These are phyloP conservation scores for Gracilaria gracilis DNA, from an alignment of 23 red algal genomes.

Conservation along the genomic window DNA sequence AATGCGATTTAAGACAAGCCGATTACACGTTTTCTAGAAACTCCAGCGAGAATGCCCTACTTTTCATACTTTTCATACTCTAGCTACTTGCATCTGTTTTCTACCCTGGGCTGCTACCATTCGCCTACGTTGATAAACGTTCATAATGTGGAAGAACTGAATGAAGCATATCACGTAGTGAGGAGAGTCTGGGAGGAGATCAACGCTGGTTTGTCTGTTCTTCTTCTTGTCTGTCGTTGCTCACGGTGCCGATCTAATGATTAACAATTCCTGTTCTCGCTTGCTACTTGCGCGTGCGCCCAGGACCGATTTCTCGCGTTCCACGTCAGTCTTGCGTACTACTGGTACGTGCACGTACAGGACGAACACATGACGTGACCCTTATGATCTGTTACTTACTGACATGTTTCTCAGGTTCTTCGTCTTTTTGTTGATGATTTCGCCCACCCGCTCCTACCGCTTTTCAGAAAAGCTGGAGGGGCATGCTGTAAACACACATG, in stretches of 20 bases:
- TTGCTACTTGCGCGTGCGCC: background rate
- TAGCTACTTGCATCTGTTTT: conserved; percentile 91
- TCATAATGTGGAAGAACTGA: conserved; percentile 94
- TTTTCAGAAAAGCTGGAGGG: conserved; percentile 91
- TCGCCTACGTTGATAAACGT: conserved; percentile 83
- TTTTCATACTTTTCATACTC: conserved; percentile 97
- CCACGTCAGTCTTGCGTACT: conserved; percentile 88
- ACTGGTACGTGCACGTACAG: conserved; percentile 64
- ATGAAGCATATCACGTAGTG: conserved; percentile 93
- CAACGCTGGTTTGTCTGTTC: conserved; percentile 67
- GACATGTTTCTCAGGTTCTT: conserved; percentile 48
- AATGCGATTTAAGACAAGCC: conserved; percentile 61
- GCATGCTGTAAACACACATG: conserved; percentile 94
- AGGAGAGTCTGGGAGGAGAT: conserved; percentile 91
- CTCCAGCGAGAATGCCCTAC: conserved; percentile 96
- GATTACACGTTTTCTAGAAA: conserved; percentile 90
- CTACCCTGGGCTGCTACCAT: conserved; percentile 90
- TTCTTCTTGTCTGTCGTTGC: background rate
- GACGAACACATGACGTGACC: background rate
- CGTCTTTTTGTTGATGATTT: conserved; percentile 77
- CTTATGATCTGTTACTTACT: background rate
- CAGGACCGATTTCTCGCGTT: conserved; percentile 94
- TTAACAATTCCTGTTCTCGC: background rate
- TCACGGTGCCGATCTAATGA: background rate
- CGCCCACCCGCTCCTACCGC: conserved; percentile 75